Evolutionary conservation across 257 asterid species (phyloP).

Genomic region (Orobanche coerulescens): DNA sequence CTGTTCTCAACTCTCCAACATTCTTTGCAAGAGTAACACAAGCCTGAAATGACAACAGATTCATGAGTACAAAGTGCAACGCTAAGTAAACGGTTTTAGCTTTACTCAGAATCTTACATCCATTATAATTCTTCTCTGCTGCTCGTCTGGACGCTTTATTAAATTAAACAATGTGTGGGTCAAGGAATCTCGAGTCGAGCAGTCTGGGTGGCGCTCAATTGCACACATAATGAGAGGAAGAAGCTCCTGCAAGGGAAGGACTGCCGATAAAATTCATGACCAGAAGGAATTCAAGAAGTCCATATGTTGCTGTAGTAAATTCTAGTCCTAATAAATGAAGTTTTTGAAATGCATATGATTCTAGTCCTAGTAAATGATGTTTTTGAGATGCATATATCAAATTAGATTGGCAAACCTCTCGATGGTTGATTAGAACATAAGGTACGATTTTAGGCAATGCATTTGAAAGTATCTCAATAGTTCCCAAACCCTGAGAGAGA

Average conservation of each 20-base stretch:
- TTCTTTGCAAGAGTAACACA: slow-evolving; percentile 90
- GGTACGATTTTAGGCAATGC: slow-evolving; percentile 89
- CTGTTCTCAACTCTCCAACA: slow-evolving; percentile 94
- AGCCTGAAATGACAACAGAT: slow-evolving; percentile 51
- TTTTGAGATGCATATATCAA: slow-evolving; percentile 8
- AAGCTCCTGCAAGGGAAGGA: slow-evolving; percentile 60
- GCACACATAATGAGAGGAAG: slow-evolving; percentile 99
- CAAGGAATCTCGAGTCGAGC: slow-evolving; percentile 83
- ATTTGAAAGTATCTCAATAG: slow-evolving; percentile 91
- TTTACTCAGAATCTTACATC: slow-evolving; percentile 56
- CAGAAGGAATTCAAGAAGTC: slow-evolving; percentile 14
- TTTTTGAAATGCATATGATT: slow-evolving; percentile 13
- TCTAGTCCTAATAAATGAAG: slow-evolving; percentile 16
- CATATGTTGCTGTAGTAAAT: slow-evolving; percentile 7
- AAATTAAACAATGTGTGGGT: slow-evolving; percentile 97
- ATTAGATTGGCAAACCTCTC: slow-evolving; percentile 60
- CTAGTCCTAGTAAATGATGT: slow-evolving; percentile 13
- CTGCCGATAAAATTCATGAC: slow-evolving; percentile 19
- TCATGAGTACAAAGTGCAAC: slow-evolving; percentile 17
- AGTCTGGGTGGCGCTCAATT: slow-evolving; percentile 94
- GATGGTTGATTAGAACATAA: slow-evolving; percentile 85
- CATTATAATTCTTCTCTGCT: slow-evolving; percentile 92
- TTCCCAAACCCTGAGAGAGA: slow-evolving; percentile 61
- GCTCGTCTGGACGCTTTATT: slow-evolving; percentile 98
- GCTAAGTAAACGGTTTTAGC: slow-evolving; percentile 22